A percentile compares a stretch with the other conserved stretches of the same genome.
Conservation (phyloP, 768 basidiomycete species). For the Terana coerulea region DNA sequence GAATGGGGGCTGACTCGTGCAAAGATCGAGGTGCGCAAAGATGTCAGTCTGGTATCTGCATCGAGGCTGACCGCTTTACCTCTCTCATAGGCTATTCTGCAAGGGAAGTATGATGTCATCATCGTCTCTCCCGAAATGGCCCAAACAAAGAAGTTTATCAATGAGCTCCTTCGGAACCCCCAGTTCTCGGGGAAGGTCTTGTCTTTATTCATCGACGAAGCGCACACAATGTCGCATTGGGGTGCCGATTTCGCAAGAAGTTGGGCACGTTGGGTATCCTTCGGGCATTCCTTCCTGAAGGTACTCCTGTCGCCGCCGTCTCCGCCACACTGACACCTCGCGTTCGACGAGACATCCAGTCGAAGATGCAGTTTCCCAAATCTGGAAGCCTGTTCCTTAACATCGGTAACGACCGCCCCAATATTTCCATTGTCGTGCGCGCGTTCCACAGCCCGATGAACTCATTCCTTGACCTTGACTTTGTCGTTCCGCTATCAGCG, state of each 20-base stretch:
- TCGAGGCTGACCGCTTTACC: too few species aligned
- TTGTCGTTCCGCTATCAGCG: slow-evolving; percentile 15
- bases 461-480: slow-evolving; percentile 23
- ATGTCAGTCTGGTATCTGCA: too few species aligned
- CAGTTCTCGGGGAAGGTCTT: slow-evolving; percentile 18
- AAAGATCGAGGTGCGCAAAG: too few species aligned
- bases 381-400: slow-evolving; percentile 3
- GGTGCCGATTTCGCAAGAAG: slow-evolving; percentile 27
- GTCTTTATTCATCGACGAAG: slow-evolving; percentile 27
- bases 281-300: slow-evolving; percentile 21
- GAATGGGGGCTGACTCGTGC: too few species aligned
- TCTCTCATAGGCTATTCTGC: slow-evolving; percentile 11
- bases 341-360: slow-evolving; percentile 16
- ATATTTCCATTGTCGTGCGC: slow-evolving; percentile 23
- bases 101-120: slow-evolving; percentile 21
- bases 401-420: slow-evolving; percentile 23
- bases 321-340: slow-evolving; percentile 19
- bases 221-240: slow-evolving; percentile 30
- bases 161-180: slow-evolving; percentile 19
- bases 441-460: slow-evolving; percentile 21
- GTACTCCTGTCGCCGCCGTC: slow-evolving; percentile 18
- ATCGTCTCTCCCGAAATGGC: slow-evolving; percentile 29
- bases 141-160: slow-evolving; percentile 22
- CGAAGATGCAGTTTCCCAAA: slow-evolving; percentile 15
- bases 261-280: slow-evolving; percentile 21